Conservation (phyloP, 1,139 yeast genomes). For the Dujonia santamariae region DNA sequence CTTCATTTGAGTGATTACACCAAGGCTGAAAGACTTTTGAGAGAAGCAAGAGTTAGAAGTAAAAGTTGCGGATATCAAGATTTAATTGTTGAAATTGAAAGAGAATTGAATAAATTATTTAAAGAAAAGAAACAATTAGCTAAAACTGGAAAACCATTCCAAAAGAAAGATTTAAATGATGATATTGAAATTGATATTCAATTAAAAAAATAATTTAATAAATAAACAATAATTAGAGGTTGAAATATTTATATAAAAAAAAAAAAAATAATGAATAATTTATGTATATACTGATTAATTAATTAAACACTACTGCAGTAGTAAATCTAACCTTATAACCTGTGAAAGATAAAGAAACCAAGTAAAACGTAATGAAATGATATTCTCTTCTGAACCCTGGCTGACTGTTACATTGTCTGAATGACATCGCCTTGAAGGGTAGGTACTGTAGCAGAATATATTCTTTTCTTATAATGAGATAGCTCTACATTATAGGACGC, state of each 20-base stretch:
- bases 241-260: not conserved
- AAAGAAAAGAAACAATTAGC: constrained; percentile 22
- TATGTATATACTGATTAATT: not conserved
- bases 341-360: too few species aligned
- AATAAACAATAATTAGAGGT: not conserved
- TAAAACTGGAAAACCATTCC: not conserved
- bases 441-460: too few species aligned
- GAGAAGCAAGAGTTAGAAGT: constrained; percentile 73
- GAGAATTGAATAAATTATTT: constrained; percentile 54
- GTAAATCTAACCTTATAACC: too few species aligned
- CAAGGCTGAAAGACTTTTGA: constrained; percentile 58
- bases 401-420: too few species aligned
- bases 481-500: too few species aligned
- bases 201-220: constrained; percentile 3
- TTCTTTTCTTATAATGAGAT: too few species aligned
- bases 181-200: constrained; percentile 5
- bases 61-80: constrained; percentile 64
- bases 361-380: too few species aligned
- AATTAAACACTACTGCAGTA: too few species aligned
- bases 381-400: too few species aligned
- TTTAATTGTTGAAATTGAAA: constrained; percentile 61
- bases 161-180: not conserved
- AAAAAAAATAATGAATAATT: not conserved
- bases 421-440: too few species aligned
- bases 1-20: constrained; percentile 55